A percentile compares a stretch with the other conserved stretches of the same genome.
phyloP scores from a whole-genome alignment of 768 basidiomycete species.

The Hypholoma fasciculare region DNA sequence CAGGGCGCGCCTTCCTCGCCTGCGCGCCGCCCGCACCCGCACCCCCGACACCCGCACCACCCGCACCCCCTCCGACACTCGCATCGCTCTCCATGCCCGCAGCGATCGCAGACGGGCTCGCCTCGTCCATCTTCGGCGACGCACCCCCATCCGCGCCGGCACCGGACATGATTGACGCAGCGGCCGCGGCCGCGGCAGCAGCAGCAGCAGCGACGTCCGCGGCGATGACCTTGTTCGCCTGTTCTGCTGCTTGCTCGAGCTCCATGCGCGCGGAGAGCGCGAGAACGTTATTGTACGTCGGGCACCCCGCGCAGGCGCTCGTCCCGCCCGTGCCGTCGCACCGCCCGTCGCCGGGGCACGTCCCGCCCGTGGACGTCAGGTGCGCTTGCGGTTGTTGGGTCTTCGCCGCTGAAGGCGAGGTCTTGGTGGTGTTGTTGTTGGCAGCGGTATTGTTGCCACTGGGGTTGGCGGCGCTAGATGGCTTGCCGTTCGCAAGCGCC shows the following conservation, averaged over 20 bases:
- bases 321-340: constrained; percentile 98
- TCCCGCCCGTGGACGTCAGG: constrained; percentile 44
- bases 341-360: constrained; percentile 98
- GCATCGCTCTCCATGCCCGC: constrained; percentile 33
- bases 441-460: no score
- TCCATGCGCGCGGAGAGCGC: constrained; percentile 42
- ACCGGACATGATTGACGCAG: constrained; percentile 5
- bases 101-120: constrained; percentile 8
- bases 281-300: constrained; percentile 90
- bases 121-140: constrained; percentile 1
- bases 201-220: constrained; percentile 2
- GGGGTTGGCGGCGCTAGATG: neutral
- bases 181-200: neutral
- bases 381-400: constrained; percentile 7
- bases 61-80: constrained; percentile 15
- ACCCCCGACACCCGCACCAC: constrained; percentile 3
- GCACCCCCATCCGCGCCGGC: constrained; percentile 1
- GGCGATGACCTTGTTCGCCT: constrained; percentile 15
- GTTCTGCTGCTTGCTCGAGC: constrained; percentile 33
- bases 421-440: no score
- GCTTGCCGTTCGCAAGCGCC: constrained; percentile 18
- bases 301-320: constrained; percentile 91
- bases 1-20: constrained; percentile 34
- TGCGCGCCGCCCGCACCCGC: constrained; percentile 11
- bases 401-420: constrained; percentile 15